Conservation (phyloP, 495 filamentous ascomycete species). For the Podospora sp. region DNA sequence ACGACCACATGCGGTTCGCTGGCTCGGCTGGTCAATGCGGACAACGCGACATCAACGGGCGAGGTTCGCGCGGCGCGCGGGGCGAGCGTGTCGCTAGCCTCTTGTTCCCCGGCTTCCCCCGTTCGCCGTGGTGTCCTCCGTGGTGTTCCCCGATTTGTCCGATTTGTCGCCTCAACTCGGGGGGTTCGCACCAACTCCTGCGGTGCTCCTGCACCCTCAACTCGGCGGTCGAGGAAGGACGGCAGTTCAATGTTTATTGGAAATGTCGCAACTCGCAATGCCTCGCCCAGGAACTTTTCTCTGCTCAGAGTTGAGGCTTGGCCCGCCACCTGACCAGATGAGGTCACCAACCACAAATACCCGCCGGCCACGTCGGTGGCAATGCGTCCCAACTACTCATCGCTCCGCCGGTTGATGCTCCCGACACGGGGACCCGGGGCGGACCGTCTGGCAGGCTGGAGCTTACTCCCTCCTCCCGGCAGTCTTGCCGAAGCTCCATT, state of each 20-base stretch:
- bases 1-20: not conserved
- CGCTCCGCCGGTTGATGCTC: not conserved
- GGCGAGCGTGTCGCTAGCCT: not conserved
- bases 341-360: not conserved
- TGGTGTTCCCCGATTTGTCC: too few relatives aligned
- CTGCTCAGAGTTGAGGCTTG: not conserved
- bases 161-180: too few relatives aligned
- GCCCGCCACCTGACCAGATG: not conserved
- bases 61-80: not conserved
- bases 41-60: not conserved
- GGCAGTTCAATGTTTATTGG: too few relatives aligned
- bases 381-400: not conserved
- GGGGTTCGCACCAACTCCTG: too few relatives aligned
- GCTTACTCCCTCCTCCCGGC: not conserved
- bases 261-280: too few relatives aligned
- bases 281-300: too few relatives aligned
- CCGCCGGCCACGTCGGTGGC: not conserved
- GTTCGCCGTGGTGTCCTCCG: too few relatives aligned
- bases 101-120: too few relatives aligned
- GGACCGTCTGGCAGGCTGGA: not conserved
- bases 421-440: not conserved
- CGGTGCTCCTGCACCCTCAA: too few relatives aligned
- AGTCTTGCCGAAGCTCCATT: not conserved
- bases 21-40: not conserved
- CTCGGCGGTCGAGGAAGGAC: too few relatives aligned